A percentile compares a stretch with the other conserved stretches of the same genome.
Evolutionary conservation across 1,284 basidiomycete genomes (phyloP).

Genomic region (Somion occarium): DNA sequence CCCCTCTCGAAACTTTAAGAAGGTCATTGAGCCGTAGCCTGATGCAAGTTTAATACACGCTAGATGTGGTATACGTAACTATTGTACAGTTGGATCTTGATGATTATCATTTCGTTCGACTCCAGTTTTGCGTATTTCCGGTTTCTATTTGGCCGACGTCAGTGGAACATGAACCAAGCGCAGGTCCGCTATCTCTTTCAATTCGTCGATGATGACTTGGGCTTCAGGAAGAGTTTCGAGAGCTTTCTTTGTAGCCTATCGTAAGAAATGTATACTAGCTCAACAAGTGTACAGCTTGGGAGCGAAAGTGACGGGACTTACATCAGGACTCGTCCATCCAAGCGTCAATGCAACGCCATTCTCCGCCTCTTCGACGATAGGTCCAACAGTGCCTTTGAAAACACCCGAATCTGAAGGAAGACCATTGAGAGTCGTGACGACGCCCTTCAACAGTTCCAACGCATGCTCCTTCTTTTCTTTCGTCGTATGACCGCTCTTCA

Average conservation of each 20-base stretch:
- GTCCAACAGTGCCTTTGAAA: not conserved
- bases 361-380: not conserved
- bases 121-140: not conserved
- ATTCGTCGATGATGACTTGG: not conserved
- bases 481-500: not conserved
- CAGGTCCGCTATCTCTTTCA: not conserved
- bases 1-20: no score
- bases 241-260: not conserved
- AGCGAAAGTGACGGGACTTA: slow-evolving; percentile 1
- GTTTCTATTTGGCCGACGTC: not conserved
- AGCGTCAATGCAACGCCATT: not conserved
- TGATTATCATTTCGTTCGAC: no score
- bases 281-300: not conserved
- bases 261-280: no score
- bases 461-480: not conserved
- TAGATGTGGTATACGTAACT: no score
- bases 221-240: not conserved
- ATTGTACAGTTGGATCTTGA: no score
- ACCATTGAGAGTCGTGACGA: not conserved
- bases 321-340: slow-evolving; percentile 3
- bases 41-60: no score
- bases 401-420: not conserved
- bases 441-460: not conserved
- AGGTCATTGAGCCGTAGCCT: no score
- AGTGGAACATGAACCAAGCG: not conserved